Evolutionary conservation across 208 protist genomes (phyloP).

Genomic region (Wallacemonas sp.): DNA sequence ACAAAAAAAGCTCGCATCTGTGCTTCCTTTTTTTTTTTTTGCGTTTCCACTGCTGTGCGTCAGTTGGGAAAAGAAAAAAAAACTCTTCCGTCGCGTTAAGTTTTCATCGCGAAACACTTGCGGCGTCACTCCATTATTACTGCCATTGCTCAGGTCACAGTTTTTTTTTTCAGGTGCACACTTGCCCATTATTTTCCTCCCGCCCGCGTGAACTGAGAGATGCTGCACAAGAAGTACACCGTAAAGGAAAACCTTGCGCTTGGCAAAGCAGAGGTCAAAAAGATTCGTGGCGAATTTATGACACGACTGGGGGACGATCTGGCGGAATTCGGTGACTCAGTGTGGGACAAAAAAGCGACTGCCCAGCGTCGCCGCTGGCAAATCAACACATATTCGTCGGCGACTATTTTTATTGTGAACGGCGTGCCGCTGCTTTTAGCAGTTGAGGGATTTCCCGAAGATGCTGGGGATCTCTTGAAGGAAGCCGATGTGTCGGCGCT

Average conservation of each 20-base stretch:
- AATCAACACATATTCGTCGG: conserved; percentile 41
- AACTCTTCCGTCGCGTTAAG: too few relatives aligned
- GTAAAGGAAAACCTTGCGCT: conserved; percentile 46
- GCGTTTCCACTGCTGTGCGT: conserved; percentile 19
- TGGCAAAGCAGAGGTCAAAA: conserved; percentile 55
- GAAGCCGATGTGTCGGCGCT: conserved; percentile 11
- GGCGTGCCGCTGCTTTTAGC: conserved; percentile 59
- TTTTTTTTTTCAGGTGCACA: too few relatives aligned
- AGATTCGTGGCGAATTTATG: conserved; percentile 40
- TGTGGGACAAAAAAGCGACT: conserved; percentile 57
- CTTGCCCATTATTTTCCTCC: too few relatives aligned
- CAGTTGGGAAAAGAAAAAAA: background rate
- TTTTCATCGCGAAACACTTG: too few relatives aligned
- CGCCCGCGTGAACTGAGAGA: too few relatives aligned
- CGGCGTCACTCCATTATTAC: too few relatives aligned
- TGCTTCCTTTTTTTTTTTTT: conserved; percentile 24
- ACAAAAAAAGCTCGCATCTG: too few relatives aligned
- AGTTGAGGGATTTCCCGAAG: conserved; percentile 34
- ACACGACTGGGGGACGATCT: conserved; percentile 43
- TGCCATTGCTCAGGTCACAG: too few relatives aligned
- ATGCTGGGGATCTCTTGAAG: conserved; percentile 30
- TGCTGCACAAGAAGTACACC: conserved; percentile 73
- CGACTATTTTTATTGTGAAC: conserved; percentile 52
- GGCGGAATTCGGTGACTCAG: conserved; percentile 35
- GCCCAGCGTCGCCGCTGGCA: conserved; percentile 42